Conservation (phyloP, 495 filamentous ascomycete genomes). For the Tricharina praecox region DNA sequence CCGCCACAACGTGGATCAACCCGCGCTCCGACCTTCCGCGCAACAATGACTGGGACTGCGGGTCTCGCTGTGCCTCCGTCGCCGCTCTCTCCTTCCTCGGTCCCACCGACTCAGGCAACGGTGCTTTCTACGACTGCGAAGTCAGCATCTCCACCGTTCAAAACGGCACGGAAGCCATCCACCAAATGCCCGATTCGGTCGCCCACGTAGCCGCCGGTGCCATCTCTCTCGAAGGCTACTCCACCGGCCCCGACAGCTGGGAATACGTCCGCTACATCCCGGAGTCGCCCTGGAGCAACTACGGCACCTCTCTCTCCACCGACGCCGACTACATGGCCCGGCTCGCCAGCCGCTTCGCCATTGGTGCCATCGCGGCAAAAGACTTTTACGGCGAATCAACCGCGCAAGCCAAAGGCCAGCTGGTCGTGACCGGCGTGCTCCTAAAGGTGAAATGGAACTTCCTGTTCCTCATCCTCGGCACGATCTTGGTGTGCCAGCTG, state of each 20-base stretch:
- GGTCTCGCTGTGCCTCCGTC: slow-evolving; percentile 9
- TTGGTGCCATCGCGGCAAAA: slow-evolving; percentile 17
- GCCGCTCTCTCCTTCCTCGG: slow-evolving; percentile 10
- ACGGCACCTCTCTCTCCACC: not conserved
- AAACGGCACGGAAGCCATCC: slow-evolving; percentile 3
- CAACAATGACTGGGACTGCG: slow-evolving; percentile 11
- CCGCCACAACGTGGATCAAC: slow-evolving; percentile 13
- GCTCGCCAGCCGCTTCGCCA: slow-evolving; percentile 9
- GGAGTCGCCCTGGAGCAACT: slow-evolving; percentile 5
- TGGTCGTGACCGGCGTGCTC: slow-evolving; percentile 19
- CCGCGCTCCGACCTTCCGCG: slow-evolving; percentile 8
- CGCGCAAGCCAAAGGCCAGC: slow-evolving; percentile 5
- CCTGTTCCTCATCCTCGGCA: slow-evolving; percentile 14
- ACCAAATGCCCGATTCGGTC: slow-evolving; percentile 8
- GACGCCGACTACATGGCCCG: slow-evolving; percentile 1
- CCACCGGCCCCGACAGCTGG: slow-evolving; percentile 1
- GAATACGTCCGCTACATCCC: slow-evolving; percentile 4
- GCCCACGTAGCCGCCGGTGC: slow-evolving; percentile 20
- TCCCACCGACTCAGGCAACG: not conserved
- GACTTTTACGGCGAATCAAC: slow-evolving; percentile 8
- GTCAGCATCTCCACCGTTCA: slow-evolving; percentile 9
- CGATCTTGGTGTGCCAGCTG: slow-evolving; percentile 15
- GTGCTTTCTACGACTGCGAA: slow-evolving; percentile 20
- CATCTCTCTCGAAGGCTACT: slow-evolving; percentile 18
- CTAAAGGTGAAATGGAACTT: slow-evolving; percentile 20